A percentile compares a stretch with the other conserved stretches of the same genome.
phyloP scores from a whole-genome alignment of 1,284 basidiomycete genomes.

The Ceratobasidium sp. region DNA sequence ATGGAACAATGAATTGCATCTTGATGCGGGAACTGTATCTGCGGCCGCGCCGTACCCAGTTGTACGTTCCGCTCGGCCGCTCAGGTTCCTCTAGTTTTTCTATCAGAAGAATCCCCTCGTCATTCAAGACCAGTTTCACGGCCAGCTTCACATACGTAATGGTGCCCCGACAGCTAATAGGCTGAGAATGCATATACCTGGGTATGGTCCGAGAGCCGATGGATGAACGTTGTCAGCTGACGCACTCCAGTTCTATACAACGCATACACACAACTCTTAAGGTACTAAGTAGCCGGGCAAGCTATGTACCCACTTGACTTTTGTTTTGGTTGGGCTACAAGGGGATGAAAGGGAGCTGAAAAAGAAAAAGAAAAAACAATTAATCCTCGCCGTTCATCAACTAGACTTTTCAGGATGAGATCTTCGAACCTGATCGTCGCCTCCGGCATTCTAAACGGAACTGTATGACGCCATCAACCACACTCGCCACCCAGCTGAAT shows the following conservation, averaged over 20 bases:
- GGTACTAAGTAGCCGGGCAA: no score
- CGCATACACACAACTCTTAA: no score
- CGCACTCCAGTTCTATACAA: no score
- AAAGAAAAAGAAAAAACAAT: background rate
- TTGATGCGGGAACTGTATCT: background rate
- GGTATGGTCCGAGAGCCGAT: no score
- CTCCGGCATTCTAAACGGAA: background rate
- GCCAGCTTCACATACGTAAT: background rate
- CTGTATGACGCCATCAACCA: background rate
- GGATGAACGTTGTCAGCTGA: no score
- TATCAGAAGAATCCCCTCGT: background rate
- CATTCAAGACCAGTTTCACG: background rate
- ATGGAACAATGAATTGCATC: background rate
- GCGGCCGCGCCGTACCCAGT: background rate
- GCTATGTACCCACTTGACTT: no score
- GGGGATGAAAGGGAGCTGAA: background rate
- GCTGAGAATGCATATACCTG: no score
- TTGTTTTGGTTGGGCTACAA: no score
- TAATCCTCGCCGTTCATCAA: background rate
- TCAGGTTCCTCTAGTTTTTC: background rate
- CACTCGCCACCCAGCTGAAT: constrained; percentile 10
- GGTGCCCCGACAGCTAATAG: no score
- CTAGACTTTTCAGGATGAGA: background rate
- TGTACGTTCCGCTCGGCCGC: background rate
- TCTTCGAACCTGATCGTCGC: background rate